Evolutionary conservation across 345 rosid species (phyloP).

Genomic region (Eucalyptus pumila): DNA sequence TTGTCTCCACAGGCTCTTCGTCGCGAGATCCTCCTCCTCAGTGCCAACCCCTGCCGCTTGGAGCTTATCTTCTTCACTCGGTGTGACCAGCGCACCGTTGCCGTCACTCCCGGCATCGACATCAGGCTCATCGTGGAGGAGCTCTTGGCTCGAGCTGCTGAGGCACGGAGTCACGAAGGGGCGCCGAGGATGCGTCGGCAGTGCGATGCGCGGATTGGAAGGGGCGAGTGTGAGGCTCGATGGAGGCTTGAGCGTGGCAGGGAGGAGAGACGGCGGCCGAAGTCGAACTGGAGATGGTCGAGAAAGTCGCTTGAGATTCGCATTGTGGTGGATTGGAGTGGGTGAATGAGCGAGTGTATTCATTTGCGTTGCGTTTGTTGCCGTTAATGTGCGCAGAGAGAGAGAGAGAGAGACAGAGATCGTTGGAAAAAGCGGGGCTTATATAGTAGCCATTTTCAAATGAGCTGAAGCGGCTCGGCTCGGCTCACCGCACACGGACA

Average conservation of each 20-base stretch:
- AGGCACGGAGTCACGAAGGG: not conserved
- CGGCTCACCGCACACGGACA: too few species aligned
- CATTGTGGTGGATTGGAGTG: not conserved
- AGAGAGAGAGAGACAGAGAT: not conserved
- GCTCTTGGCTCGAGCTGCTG: not conserved
- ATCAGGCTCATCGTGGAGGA: not conserved
- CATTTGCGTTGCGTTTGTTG: not conserved
- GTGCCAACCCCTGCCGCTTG: not conserved
- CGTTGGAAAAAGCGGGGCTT: not conserved
- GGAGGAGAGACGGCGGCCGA: not conserved
- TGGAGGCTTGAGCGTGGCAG: not conserved
- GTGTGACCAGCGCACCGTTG: not conserved
- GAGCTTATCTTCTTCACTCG: not conserved
- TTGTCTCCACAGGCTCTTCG: slow-evolving; percentile 32
- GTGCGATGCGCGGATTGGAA: not conserved
- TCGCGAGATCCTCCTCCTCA: slow-evolving; percentile 5
- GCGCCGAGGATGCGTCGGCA: not conserved
- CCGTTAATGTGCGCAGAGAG: not conserved
- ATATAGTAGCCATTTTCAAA: not conserved
- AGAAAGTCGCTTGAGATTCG: not conserved
- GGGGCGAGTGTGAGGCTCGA: not conserved
- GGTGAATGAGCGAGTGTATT: not conserved
- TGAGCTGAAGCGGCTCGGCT: not conserved
- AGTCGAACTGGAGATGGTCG: not conserved
- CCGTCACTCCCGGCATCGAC: not conserved